Evolutionary conservation across 2,329 filamentous ascomycete species (phyloP), one percentile per base, ranked within the genome.

Genomic region (Knufia petricola): DNA sequence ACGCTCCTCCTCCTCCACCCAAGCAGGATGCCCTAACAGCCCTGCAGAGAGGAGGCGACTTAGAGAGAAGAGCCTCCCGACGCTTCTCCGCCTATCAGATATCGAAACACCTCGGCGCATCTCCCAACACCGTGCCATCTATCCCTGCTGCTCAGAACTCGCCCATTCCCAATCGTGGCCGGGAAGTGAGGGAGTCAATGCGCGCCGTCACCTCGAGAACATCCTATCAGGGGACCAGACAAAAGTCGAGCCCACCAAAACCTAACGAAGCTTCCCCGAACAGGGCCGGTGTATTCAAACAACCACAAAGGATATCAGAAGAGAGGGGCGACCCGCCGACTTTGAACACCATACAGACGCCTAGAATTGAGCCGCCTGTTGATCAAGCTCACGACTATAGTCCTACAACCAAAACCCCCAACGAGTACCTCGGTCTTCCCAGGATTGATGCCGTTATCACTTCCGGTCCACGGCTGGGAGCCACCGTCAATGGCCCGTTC

Each of bases 1-100:
- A 53, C 32, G 52, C 55, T 49, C 57, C 60, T 38, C 58, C 64
- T 41, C 55, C 87, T 2, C 81, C 83, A 21, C 85, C 87, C 46
- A 85, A 85, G 59, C 82, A 88, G 59, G 94, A 94, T 70, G 92
- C 92, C 3, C 72, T 98, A 46, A 87, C 87, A 42, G 88, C 89
- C 44, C 68, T 98, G 56, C 92, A 96, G 66, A 81, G 88, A 65
- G 89, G 89, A 28, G 90, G 90, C 17, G 89, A 95, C 57, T 71
- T 98, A 43, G 92, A 98, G 67, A 79, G 92, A 62, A 78, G 92
- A 63, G 92, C 92, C 1, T 98, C 92, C 12, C 78, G 90, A 57
- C 77, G 92, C 60, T 98, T 96, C 63, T 96, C 92, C 1, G 85
- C 88, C 46, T 98, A 96, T 63, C 92, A 98, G 62, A 94, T 98